Base-by-base conservation (phyloP, 495 filamentous ascomycete species). In the Thermochaetoides thermophila region DNA sequence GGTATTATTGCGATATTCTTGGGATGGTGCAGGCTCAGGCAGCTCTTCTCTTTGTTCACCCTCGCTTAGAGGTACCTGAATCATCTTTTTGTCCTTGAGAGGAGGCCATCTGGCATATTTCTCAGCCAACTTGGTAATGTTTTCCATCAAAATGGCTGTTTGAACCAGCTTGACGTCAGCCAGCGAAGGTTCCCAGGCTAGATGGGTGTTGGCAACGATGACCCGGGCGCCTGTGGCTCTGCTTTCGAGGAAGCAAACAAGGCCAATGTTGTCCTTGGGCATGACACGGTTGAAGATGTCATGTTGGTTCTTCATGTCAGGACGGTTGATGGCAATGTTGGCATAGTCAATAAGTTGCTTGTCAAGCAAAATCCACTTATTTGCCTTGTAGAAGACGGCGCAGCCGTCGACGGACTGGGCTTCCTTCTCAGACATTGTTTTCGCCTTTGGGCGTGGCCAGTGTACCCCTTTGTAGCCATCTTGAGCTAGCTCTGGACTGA, bases 271-370 rank as follows among this genome's bases (percentile, higher is more conserved):
- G 59, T 97, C 89, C 59, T 86, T 81, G 38, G 86, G 85, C 89
- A 95, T 96, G 12, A 96, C 74, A 9, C 89, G 77, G 51, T 97
- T 96, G 66, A 89, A 96, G 38, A 95, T 84, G 45, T 97, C 91
- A 46, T 87, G 81, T 32, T 86, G 79, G 21, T 81, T 78, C 57
- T 95, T 96, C 69, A 91, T 89, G 53, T 95, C 89, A 4, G 84
- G 80, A 31, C 91, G 69, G 37, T 87, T 82, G 54, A 96, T 89
- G 37, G 89, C 87, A 12, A 74, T 78, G 38, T 82, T 78, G n/a
- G 77, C 74, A 53, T 94, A 92, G 54, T 93, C 84, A 47, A 97
- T 73, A 28, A 93, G 49, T 35, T 92, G 77, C 60, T 94, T 95
- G 60, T 95, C 85, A 18, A 96, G 72, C 28, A 91, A 59, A 43